phyloP scores from a whole-genome alignment of 371 early-diverging fungal species.

The Mortierella sp. region DNA sequence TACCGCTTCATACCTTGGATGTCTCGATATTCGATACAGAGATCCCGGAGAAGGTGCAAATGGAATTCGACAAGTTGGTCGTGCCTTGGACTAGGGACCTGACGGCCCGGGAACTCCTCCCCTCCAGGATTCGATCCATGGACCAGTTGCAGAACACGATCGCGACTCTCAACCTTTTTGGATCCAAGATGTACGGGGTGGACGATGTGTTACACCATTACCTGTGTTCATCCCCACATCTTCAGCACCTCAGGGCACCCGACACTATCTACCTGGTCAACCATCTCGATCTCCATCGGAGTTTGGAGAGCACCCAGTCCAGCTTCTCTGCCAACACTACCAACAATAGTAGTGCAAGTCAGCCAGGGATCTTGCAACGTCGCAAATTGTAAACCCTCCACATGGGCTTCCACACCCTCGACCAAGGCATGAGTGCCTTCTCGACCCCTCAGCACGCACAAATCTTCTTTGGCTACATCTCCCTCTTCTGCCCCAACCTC shows the following conservation, averaged over 20 bases:
- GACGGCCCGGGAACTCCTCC: background rate
- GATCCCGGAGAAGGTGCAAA: background rate
- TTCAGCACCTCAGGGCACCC: background rate
- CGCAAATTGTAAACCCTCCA: background rate
- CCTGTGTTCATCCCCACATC: background rate
- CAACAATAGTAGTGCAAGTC: background rate
- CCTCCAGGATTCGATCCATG: background rate
- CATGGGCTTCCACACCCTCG: background rate
- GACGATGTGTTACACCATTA: background rate
- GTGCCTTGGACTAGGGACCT: background rate
- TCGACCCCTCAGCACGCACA: background rate
- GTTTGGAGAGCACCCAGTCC: background rate
- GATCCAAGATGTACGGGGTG: background rate
- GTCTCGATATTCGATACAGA: background rate
- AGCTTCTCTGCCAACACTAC: background rate
- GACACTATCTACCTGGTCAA: background rate
- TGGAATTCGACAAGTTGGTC: background rate
- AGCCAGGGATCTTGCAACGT: background rate
- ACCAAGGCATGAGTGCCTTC: background rate
- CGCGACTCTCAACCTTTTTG: background rate
- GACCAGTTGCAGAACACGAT: background rate
- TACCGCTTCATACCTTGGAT: background rate
- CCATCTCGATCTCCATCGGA: background rate
- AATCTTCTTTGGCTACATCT: background rate
- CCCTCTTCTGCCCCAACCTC: background rate